Base-by-base conservation (phyloP, 2,329 filamentous ascomycete genomes). In the Aplosporella prunicola region DNA sequence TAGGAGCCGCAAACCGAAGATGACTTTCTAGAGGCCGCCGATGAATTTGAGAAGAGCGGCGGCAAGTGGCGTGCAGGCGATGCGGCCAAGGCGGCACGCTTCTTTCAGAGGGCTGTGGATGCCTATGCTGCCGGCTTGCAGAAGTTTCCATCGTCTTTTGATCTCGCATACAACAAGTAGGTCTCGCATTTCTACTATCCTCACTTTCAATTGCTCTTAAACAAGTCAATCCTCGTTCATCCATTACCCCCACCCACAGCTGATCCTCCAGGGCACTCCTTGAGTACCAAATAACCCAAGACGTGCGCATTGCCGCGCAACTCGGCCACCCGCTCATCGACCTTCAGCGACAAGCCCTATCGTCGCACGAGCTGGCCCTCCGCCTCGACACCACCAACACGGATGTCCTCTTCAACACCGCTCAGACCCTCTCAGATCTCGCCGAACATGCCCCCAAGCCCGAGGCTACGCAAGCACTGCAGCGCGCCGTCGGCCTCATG, bases 31-130 rank as follows among this genome's bases (percentile, higher is more conserved):
- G 76, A 75, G 43, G 74, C 70, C 16, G 80, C 78, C 9, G 79
- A 83, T 37, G 72, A 78, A 20, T 69, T 76, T 42, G 80, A 86
- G 59, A 77, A 82, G 56, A 76, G 76, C 5, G 80, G 78, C 5
- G 78, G 80, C 44, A 86, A 86, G 68, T 83, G 80, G 76, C 69
- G 80, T 33, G 78, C 72, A 24, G 81, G 80, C 15, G 80, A 86
- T 53, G 70, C 76, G 14, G 72, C 67, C 32, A 85, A 84, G 49
- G 71, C 74, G 4, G 66, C 69, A 45, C 64, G 76, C 31, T 76
- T 76, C 47, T 77, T 74, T 51, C 67, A 76, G 45, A 66, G 78
- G 43, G 80, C 81, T 9, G 70, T 83, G 35, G 71, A 80, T 35
- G 67, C 69, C 29, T 86, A 85, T 50, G 71, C 76, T 44, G 68